Conservation (phyloP, 2,329 filamentous ascomycete species). For the Trichoderma sp. region DNA sequence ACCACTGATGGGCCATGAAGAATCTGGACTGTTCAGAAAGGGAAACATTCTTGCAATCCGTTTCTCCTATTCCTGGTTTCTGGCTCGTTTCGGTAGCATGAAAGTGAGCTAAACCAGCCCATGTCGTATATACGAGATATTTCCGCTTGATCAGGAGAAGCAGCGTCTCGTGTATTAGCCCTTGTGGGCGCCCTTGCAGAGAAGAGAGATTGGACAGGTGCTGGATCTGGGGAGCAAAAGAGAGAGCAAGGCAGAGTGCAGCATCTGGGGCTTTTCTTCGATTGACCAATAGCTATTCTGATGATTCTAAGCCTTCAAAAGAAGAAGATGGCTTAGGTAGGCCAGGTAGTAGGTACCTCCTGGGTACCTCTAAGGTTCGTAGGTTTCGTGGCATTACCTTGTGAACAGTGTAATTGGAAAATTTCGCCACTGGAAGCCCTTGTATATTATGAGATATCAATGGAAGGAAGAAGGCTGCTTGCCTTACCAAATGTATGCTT, state of each 20-base stretch:
- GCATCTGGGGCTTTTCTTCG: background rate
- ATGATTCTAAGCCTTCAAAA: no score
- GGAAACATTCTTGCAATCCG: background rate
- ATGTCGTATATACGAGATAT: conserved; percentile 2
- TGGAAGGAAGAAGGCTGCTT: background rate
- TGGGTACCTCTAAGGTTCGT: no score
- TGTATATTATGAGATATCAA: no score
- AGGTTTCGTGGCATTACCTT: no score
- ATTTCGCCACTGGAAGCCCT: no score
- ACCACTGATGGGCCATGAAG: background rate
- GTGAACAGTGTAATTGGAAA: no score
- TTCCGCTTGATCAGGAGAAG: conserved; percentile 10
- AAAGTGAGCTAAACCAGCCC: background rate
- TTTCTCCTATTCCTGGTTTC: background rate
- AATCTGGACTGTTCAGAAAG: background rate
- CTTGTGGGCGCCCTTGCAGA: background rate
- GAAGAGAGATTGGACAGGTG: conserved; percentile 18
- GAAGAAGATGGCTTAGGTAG: no score
- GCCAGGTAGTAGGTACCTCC: no score
- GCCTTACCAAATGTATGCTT: background rate
- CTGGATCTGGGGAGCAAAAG: background rate
- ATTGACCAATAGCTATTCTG: background rate
- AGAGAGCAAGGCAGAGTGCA: background rate
- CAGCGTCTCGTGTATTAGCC: conserved; percentile 3
- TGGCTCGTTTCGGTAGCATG: background rate